Evolutionary conservation across 768 basidiomycete species (phyloP), one percentile per base, ranked within the genome.

Genomic region (Suillus luteus): DNA sequence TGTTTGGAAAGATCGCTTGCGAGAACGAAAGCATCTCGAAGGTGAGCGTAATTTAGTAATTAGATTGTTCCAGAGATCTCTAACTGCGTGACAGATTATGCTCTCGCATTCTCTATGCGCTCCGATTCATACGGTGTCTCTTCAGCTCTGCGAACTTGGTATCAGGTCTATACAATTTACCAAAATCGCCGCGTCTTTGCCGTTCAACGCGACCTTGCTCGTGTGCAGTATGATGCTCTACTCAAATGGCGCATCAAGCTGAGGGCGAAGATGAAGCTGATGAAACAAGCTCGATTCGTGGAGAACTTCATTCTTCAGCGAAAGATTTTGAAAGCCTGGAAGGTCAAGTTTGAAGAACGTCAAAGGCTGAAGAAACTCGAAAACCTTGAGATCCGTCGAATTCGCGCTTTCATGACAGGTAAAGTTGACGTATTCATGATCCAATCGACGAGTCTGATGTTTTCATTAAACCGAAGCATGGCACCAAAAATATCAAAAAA

Each of bases 201-300:
- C 15, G 73, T 79, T 12, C 82, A 83, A 60, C 74, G 68, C 14
- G 67, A 73, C 51, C 71, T 76, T 31, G 67, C 71, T 49, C 74
- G 66, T 24, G 66, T 44, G 54, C 75, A 77, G 43, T 85, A 83
- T 69, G 77, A 86, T 67, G 73, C 78, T 15, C 76, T 90, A 15
- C 70, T 83, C 6, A 69, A 65, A 19, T 92, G 91, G 91, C 82
- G 87, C 22, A 68, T 85, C 22, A 76, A 77, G 44, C 75, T 89
- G 59, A 82, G 86, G 19, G 73, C 77, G 17, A 81, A 82, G 62
- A 65, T 85, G 46, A 83, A 83, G 65, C 67, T 80, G 68, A 72
- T 79, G 46, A 85, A 83, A 66, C 80, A 86, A 68, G 89, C 89
- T 1, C 83, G 80, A 66, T 72, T 81, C 37, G 83, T 84, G 0